Base-by-base conservation (phyloP, 176 grass and related monocot genomes). In the Rhynchospora pubera region DNA sequence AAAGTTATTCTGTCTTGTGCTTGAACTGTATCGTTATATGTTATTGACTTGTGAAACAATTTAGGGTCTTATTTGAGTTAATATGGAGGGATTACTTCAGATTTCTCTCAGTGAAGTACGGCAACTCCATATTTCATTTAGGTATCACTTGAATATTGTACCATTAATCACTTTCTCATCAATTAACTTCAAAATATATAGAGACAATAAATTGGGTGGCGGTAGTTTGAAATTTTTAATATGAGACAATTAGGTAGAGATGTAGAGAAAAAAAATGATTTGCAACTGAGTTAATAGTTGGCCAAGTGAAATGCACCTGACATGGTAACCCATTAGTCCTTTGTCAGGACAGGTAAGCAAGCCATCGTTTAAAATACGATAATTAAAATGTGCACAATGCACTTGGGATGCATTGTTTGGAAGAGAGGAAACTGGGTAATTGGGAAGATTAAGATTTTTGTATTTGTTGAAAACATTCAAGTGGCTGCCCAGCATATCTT, bases 11-110 rank as follows among this genome's bases (percentile, higher is more conserved):
- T 30, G 9, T 50, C 32, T 68, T 78, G 6, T 60, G 14, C 19
- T 88, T 0, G 70, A 68, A 73, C 30, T 80, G 62, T 53, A 23
- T 65, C 48, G 71, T 10, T 30, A 59, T 67, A 73, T 52, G n/a
- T 57, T 57, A 71, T 83, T 65, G 62, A 66, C 51, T 28, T 30
- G 73, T 60, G 23, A 63, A 50, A 74, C 8, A 77, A 58, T 79
- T 82, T 88, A 94, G 95, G 95, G 92, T 98, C 80, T 85, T 98
- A 48, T 98, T 98, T 93, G 95, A 98, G 85, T 68, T 98, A 74
- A 98, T 94, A 91, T 98, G 95, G 95, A 85, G 95, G 52, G 92
- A 98, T 81, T 94, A 98, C 87, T 98, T 98, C 87, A 94, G 81
- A 81, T 98, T 98, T 84, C 59, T 98, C 64, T 98, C 95, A 63